These are phyloP conservation scores for Barnettozyma siamensis DNA, from an alignment of 805 yeast genomes.

Conservation along the genomic window DNA sequence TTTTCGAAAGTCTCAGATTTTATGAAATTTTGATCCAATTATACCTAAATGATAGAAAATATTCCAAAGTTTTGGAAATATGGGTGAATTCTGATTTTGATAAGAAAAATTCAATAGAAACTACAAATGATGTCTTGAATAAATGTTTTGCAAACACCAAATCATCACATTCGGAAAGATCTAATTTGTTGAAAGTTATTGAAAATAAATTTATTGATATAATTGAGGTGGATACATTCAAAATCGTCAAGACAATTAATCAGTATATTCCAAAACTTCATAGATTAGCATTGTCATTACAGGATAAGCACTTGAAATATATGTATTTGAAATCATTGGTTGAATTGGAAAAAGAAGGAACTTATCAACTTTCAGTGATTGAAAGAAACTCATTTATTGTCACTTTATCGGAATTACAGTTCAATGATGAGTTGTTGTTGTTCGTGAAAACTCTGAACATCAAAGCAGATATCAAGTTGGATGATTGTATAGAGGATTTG, in stretches of 20 bases:
- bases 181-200: constrained; percentile 14
- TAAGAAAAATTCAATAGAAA: constrained; percentile 20
- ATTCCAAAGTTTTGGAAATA: constrained; percentile 46
- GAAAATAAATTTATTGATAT: constrained; percentile 15
- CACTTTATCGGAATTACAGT: constrained; percentile 13
- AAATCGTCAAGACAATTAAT: constrained; percentile 25
- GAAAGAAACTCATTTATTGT: constrained; percentile 21
- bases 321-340: constrained; percentile 21
- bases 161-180: constrained; percentile 18
- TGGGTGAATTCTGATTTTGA: constrained; percentile 37
- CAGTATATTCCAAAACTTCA: constrained; percentile 18
- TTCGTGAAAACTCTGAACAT: constrained; percentile 20
- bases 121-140: constrained; percentile 24
- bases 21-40: constrained; percentile 53
- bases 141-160: constrained; percentile 22
- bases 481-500: constrained; percentile 22
- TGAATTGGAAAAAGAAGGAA: constrained; percentile 19
- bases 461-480: constrained; percentile 18
- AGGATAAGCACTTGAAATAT: constrained; percentile 20
- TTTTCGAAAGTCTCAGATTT: constrained; percentile 50
- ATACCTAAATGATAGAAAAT: constrained; percentile 48
- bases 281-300: constrained; percentile 9
- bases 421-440: constrained; percentile 10
- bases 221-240: constrained; percentile 26
- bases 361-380: constrained; percentile 8